phyloP scores from a whole-genome alignment of 2,329 filamentous ascomycete genomes.

The Verticillium dahliae region DNA sequence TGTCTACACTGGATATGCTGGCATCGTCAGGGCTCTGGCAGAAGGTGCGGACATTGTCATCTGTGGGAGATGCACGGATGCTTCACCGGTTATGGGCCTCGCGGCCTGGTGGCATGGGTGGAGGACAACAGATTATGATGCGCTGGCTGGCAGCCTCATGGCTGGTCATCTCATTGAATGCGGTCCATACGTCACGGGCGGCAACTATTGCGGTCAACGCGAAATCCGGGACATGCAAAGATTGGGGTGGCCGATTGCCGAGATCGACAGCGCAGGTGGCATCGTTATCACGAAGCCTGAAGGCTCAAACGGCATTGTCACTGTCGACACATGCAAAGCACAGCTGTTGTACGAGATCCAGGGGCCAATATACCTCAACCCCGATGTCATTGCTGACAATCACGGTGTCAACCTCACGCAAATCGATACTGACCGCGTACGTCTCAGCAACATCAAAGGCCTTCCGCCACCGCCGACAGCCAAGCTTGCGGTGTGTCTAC shows the following conservation, averaged over 20 bases:
- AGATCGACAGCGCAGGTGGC: conserved; percentile 23
- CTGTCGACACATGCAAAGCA: conserved; percentile 27
- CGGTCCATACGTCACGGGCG: conserved; percentile 45
- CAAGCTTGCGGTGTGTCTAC: conserved; percentile 30
- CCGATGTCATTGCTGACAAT: conserved; percentile 38
- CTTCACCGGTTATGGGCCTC: conserved; percentile 47
- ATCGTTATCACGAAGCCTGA: conserved; percentile 27
- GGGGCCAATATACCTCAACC: conserved; percentile 38
- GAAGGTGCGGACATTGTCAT: conserved; percentile 39
- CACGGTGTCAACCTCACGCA: conserved; percentile 25
- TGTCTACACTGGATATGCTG: conserved; percentile 44
- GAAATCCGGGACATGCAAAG: conserved; percentile 24
- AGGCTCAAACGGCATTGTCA: conserved; percentile 28
- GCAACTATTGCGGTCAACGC: conserved; percentile 46
- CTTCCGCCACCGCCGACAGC: conserved; percentile 29
- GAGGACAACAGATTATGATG: conserved; percentile 37
- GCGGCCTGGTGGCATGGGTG: conserved; percentile 51
- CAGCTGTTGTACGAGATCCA: conserved; percentile 45
- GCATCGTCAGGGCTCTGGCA: conserved; percentile 34
- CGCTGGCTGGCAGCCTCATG: conserved; percentile 41
- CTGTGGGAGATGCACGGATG: conserved; percentile 41
- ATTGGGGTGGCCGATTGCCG: conserved; percentile 30
- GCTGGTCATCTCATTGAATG: conserved; percentile 50
- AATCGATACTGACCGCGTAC: conserved; percentile 25
- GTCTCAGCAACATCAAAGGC: conserved; percentile 28